A percentile compares a stretch with the other conserved stretches of the same genome.
phyloP scores from a whole-genome alignment of 2,329 filamentous ascomycete species.

The Apiospora kogelbergensis region DNA sequence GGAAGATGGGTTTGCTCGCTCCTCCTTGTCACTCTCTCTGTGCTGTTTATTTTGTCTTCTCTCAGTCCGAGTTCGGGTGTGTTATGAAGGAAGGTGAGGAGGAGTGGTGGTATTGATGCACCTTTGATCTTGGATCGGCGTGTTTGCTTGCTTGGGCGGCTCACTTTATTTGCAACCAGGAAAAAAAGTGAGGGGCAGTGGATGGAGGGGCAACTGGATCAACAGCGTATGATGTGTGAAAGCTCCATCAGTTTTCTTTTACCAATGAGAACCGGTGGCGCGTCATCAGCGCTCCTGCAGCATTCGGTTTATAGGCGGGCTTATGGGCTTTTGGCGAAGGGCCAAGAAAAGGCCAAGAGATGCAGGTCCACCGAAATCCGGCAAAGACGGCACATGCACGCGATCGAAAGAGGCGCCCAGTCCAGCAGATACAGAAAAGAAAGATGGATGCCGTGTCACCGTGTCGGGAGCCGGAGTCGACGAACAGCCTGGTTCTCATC shows the following conservation, averaged over 20 bases:
- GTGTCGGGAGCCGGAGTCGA: background rate
- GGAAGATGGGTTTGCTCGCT: background rate
- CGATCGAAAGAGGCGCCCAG: too few relatives aligned
- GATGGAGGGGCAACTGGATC: background rate
- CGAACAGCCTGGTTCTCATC: background rate
- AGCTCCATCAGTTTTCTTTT: background rate
- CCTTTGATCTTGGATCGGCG: background rate
- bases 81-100: too few relatives aligned
- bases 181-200: background rate
- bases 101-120: background rate
- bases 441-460: background rate
- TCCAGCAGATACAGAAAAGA: too few relatives aligned
- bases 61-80: background rate
- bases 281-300: background rate
- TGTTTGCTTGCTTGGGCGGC: background rate
- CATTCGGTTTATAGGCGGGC: background rate
- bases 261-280: background rate
- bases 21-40: background rate
- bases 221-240: background rate
- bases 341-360: background rate
- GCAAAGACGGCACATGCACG: background rate
- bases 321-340: background rate
- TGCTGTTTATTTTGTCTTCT: background rate
- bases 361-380: background rate
- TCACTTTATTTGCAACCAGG: background rate